A percentile compares a stretch with the other conserved stretches of the same genome.
Conservation (phyloP, 2,329 filamentous ascomycete species). For the Helicocarpus griseus region DNA sequence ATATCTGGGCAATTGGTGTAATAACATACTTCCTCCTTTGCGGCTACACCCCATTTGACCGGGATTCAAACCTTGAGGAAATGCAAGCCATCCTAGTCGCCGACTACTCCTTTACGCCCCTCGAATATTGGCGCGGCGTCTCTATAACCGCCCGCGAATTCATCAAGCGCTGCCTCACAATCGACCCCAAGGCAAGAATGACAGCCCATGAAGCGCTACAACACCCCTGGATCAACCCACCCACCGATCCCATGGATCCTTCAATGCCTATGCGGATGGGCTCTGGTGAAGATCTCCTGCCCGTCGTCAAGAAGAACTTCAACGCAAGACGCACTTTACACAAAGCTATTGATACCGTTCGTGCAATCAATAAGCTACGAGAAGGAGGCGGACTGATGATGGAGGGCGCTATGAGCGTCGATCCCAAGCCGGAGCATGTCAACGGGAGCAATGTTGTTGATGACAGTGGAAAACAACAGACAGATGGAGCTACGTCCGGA, state of each 20-base stretch:
- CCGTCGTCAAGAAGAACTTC: conserved; percentile 62
- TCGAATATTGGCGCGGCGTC: conserved; percentile 95
- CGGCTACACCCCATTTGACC: conserved; percentile 96
- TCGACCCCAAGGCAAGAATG: conserved; percentile 79
- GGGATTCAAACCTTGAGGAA: conserved; percentile 94
- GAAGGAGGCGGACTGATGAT: conserved; percentile 54
- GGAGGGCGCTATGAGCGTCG: conserved; percentile 49
- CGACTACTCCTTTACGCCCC: conserved; percentile 88
- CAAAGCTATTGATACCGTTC: conserved; percentile 58
- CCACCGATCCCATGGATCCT: conserved; percentile 35
- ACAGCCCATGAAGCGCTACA: conserved; percentile 70
- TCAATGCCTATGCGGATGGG: conserved; percentile 22
- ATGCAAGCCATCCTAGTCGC: conserved; percentile 98
- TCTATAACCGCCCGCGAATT: conserved; percentile 81
- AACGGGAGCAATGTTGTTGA: conserved; percentile 35
- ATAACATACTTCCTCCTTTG: conserved; percentile 98
- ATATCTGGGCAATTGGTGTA: conserved; percentile 96
- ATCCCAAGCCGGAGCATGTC: conserved; percentile 42
- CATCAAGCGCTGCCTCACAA: conserved; percentile 81
- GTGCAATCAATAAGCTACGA: conserved; percentile 57
- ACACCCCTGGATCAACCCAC: conserved; percentile 55
- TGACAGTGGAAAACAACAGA: conserved; percentile 20
- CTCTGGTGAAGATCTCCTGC: conserved; percentile 47
- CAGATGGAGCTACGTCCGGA: conserved; percentile 10
- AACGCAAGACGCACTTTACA: conserved; percentile 56